A percentile compares a stretch with the other conserved stretches of the same genome.
phyloP scores from a whole-genome alignment of 768 basidiomycete species.

The Mycena kentingensis region DNA sequence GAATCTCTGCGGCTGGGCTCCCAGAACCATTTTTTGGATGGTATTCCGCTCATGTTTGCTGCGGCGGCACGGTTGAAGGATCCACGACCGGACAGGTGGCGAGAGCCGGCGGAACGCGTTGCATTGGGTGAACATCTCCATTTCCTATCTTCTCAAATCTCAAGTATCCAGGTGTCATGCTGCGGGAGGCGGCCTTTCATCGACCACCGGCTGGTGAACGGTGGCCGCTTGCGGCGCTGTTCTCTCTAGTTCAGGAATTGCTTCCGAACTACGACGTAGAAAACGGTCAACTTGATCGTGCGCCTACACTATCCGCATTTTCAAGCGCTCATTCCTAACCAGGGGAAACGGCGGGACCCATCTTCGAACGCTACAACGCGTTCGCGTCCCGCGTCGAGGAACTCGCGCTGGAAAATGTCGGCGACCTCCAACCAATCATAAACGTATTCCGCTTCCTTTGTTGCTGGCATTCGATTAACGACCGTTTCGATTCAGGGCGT shows the following conservation, averaged over 20 bases:
- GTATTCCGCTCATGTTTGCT: constrained; percentile 65
- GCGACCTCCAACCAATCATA: constrained; percentile 74
- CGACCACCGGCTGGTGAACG: constrained; percentile 59
- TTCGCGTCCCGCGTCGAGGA: constrained; percentile 64
- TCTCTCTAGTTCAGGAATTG: constrained; percentile 75
- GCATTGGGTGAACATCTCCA: constrained; percentile 50
- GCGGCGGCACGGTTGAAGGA: constrained; percentile 49
- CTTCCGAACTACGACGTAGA: constrained; percentile 50
- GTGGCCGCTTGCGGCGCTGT: constrained; percentile 74
- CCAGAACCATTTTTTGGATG: constrained; percentile 77
- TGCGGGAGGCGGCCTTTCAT: constrained; percentile 70
- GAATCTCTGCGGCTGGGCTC: constrained; percentile 84
- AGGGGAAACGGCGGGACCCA: constrained; percentile 39
- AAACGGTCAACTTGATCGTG: constrained; percentile 47
- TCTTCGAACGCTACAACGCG: constrained; percentile 64
- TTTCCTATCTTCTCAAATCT: background rate
- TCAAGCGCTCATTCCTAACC: constrained; percentile 32
- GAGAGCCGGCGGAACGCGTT: constrained; percentile 50
- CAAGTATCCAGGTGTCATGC: constrained; percentile 53
- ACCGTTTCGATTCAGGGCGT: constrained; percentile 57
- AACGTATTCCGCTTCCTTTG: constrained; percentile 56
- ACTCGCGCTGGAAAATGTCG: constrained; percentile 56
- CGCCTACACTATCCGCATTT: constrained; percentile 18
- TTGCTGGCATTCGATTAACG: constrained; percentile 5
- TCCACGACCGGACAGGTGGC: constrained; percentile 32